Base-by-base conservation (phyloP, 2,329 filamentous ascomycete genomes). In the Drechslera avenae region DNA sequence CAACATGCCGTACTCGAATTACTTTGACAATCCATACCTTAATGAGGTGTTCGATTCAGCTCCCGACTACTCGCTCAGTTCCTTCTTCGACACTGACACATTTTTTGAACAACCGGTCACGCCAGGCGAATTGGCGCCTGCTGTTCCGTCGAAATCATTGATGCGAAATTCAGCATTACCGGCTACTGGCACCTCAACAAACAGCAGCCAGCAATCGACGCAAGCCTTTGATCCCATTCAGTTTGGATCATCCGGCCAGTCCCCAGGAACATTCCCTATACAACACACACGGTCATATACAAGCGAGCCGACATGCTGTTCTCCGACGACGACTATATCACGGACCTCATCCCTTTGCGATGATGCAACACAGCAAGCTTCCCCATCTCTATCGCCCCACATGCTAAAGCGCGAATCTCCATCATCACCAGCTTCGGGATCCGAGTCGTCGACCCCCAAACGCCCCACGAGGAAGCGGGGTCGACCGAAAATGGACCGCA, bases 271-370 rank as follows among this genome's bases (percentile, higher is more conserved):
- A 46, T 60, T 62, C 50, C 50, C 63, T 6, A 61, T 65, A 41
- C 56, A 64, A 35, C 54, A 54, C 18, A 51, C 53, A 18, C 48
- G 49, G 34, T 37, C 50, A 23, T 50, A 57, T 47, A 32, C 54
- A 32, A 52, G 57, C 39, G 54, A 62, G 40, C 42, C 51, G 26
- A 56, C 49, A 39, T 55, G 56, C 16, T 54, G 63, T 37, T 64
- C 59, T 31, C 62, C 58, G 17, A 60, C 56, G 3, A 52, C 55
- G 12, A 36, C 52, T 8, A 53, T 56, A 28, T 72, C 70, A 18
- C 63, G 62, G 40, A 68, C 67, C 5, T 67, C 69, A 13, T 72
- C 70, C n/a, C 62, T 69, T 41, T 69, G 67, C 54, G 67, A 64
- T 34, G 67, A 71, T 39, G 62, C 49, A 45, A 50, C 64, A 12